Percentiles rank a stretch among this genome's conserved stretches.
These are phyloP conservation scores for Teratosphaeria epicoccoides DNA, from an alignment of 2,329 filamentous ascomycete genomes.

Conservation along the genomic window DNA sequence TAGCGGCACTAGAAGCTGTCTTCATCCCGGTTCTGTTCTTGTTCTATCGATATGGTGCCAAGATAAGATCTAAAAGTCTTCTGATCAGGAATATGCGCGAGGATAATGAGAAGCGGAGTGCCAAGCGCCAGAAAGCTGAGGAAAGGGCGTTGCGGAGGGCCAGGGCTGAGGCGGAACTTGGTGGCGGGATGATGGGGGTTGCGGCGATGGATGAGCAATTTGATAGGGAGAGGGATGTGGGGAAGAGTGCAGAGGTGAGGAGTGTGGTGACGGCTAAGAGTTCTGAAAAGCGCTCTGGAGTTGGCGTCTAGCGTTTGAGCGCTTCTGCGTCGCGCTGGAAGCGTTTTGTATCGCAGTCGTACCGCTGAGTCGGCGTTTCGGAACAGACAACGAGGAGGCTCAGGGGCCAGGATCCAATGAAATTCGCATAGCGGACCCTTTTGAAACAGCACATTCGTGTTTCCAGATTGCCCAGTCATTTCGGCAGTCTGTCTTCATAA, in stretches of 20 bases:
- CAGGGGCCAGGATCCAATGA: too few species aligned
- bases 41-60: conserved; percentile 52
- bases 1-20: conserved; percentile 61
- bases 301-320: neutral
- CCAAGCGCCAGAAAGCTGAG: conserved; percentile 28
- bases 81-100: conserved; percentile 42
- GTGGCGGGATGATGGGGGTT: conserved; percentile 32
- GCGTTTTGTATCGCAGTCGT: too few species aligned
- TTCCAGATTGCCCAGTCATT: too few species aligned
- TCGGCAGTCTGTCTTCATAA: neutral
- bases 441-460: too few species aligned
- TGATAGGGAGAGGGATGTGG: conserved; percentile 17
- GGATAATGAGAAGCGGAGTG: conserved; percentile 38
- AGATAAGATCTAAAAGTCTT: conserved; percentile 45
- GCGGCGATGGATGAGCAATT: conserved; percentile 25
- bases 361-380: too few species aligned
- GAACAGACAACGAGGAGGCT: too few species aligned
- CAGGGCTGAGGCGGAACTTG: conserved; percentile 21
- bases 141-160: conserved; percentile 19
- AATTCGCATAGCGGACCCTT: too few species aligned
- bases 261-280: neutral
- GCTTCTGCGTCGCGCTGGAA: too few species aligned
- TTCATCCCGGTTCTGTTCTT: conserved; percentile 72
- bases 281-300: neutral
- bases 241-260: conserved; percentile 4